Evolutionary conservation across 106 monocot genomes (phyloP).

Genomic region (Acorus gramineus): DNA sequence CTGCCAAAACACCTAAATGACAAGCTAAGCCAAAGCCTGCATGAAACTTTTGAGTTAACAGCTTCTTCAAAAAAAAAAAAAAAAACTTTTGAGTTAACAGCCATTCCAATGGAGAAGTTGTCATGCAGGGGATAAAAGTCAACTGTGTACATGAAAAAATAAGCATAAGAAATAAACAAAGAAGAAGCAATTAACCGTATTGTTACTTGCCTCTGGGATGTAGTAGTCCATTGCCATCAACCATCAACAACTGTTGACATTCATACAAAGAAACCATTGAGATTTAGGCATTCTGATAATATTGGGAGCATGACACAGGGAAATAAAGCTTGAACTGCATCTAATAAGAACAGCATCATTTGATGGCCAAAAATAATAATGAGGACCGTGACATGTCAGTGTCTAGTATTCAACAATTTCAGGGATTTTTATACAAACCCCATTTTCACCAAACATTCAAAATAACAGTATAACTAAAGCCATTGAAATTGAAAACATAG

Average conservation of each 20-base stretch:
- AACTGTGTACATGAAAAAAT: not conserved
- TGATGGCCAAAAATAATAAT: no score
- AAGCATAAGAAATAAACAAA: no score
- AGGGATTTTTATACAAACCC: no score
- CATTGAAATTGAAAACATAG: no score
- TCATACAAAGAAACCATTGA: not conserved
- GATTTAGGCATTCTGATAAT: no score
- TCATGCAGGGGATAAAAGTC: not conserved
- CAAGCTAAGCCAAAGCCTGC: constrained; percentile 95
- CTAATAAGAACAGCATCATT: no score
- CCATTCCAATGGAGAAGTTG: not conserved
- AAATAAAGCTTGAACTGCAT: no score
- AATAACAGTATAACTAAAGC: no score
- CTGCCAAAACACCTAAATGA: constrained; percentile 81
- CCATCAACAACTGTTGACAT: constrained; percentile 71
- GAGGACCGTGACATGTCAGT: no score
- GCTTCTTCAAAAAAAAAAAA: not conserved
- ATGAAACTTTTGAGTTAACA: constrained; percentile 2
- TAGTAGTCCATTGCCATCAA: constrained; percentile 92
- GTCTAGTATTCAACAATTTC: no score
- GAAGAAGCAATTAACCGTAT: constrained; percentile 1
- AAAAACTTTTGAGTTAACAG: not conserved
- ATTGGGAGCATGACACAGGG: no score
- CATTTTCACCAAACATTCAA: no score
- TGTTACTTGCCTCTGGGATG: constrained; percentile 68